Percentiles rank a stretch among this genome's conserved stretches.
Conservation (phyloP, 257 asterid genomes). For the Lithospermum erythrorhizon region DNA sequence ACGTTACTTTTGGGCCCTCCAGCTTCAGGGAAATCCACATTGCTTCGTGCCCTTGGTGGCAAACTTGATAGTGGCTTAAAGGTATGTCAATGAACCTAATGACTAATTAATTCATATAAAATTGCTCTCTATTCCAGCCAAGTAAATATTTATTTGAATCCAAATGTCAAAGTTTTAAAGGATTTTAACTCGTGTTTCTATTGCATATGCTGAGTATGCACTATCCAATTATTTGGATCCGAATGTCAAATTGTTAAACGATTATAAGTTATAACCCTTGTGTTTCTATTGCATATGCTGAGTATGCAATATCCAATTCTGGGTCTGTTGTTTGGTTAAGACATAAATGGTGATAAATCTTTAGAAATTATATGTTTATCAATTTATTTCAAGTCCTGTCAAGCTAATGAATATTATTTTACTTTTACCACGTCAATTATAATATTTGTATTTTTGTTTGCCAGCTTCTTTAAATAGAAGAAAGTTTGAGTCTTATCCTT, state of each 20-base stretch:
- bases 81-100: constrained; percentile 28
- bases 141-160: too few species aligned
- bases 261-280: too few species aligned
- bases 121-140: background rate
- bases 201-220: background rate
- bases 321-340: background rate
- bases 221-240: too few species aligned
- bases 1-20: constrained; percentile 93
- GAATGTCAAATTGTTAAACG: too few species aligned
- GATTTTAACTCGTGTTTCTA: background rate
- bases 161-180: background rate
- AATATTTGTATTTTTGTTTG: too few species aligned
- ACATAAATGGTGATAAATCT: background rate
- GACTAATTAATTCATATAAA: too few species aligned
- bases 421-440: too few species aligned
- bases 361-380: background rate
- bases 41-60: constrained; percentile 75
- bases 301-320: background rate
- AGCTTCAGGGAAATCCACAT: constrained; percentile 82
- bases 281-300: too few species aligned
- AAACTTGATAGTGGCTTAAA: constrained; percentile 53
- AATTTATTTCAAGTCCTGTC: background rate
- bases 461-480: too few species aligned
- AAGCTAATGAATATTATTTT: background rate
- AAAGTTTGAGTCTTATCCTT: too few species aligned